Percentiles rank a stretch among this genome's conserved stretches.
phyloP scores from a whole-genome alignment of 441 rosid species.

The Brassica hybrid region DNA sequence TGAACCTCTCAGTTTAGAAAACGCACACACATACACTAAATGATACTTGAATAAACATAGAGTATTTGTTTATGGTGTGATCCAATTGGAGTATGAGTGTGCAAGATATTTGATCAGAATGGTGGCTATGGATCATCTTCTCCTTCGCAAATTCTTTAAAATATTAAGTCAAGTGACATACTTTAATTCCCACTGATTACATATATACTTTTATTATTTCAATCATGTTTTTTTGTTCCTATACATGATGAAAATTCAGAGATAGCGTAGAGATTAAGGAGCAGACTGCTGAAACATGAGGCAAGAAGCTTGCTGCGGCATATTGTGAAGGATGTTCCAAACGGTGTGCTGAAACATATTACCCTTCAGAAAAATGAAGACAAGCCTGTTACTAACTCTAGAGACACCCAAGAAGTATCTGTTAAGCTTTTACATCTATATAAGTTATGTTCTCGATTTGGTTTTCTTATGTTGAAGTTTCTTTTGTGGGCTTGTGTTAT shows the following conservation, averaged over 20 bases:
- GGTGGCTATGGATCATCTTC: not conserved
- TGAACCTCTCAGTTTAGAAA: not conserved
- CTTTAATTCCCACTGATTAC: not conserved
- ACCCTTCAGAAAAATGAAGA: slow-evolving; percentile 89
- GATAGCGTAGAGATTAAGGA: too few species aligned
- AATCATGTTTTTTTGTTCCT: not conserved
- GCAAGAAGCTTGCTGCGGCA: slow-evolving; percentile 55
- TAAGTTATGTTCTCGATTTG: not conserved
- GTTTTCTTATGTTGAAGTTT: not conserved
- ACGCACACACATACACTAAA: not conserved
- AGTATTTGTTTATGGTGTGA: slow-evolving; percentile 17
- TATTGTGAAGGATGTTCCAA: slow-evolving; percentile 88
- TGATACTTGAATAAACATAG: not conserved
- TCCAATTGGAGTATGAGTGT: slow-evolving; percentile 32
- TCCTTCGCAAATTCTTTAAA: not conserved
- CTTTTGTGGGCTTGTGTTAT: slow-evolving; percentile 34
- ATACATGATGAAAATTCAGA: not conserved
- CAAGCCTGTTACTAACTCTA: slow-evolving; percentile 91
- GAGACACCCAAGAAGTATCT: slow-evolving; percentile 92
- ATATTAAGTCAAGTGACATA: not conserved
- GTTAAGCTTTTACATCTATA: slow-evolving; percentile 6
- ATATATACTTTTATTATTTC: not conserved
- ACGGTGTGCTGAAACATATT: slow-evolving; percentile 83
- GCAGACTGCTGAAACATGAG: too few species aligned
- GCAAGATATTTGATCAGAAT: slow-evolving; percentile 10